Evolutionary conservation across 352 stramenopile genomes (phyloP), one percentile per base, ranked within the genome.

Genomic region (Globisporangium barbulae): DNA sequence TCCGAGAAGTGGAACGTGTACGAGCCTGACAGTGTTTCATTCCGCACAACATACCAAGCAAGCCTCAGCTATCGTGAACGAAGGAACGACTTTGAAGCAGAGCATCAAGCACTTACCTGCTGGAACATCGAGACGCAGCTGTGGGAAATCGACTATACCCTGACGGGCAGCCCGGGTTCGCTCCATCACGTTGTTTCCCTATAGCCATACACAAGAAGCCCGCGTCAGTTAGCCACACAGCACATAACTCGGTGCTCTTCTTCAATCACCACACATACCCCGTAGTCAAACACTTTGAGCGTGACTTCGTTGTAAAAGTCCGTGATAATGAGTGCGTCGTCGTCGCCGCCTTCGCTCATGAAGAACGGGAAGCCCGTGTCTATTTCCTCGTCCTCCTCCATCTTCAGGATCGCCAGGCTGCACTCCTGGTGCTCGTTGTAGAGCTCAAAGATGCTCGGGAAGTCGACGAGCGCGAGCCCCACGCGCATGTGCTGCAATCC

Each of bases 321-420:
- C 8, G 65, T 65, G 13, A 86, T 74, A 22, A 93, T 74, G 10
- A 91, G 69, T 0, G 48, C 64, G 53, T 93, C 85, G 45, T 93
- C 85, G 35, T 90, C 81, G 37, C 81, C 85, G 8, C 75, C 68
- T 39, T 89, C 76, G 28, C 71, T 79, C 72, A 90, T 89, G 61
- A 93, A 91, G 63, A 87, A 88, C 7, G 82, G 80, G 60, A 90
- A 82, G 1, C 73, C 74, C 17, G 64, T 67, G 42, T 77, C 70
- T 2, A 74, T 63, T 28, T 89, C 85, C 65, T 93, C 85, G 61
- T 93, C 85, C 65, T 93, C 85, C 50, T 93, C 85, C 61, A 91
- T 75, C 61, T 90, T 90, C 9, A 93, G 65, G 19, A 93, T 54
- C 12, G 78, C 86, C 19, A 93, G 58, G 0, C 68, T 72, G 59